Evolutionary conservation across 1,284 basidiomycete species (phyloP).

Genomic region (Austropuccinia psidii): DNA sequence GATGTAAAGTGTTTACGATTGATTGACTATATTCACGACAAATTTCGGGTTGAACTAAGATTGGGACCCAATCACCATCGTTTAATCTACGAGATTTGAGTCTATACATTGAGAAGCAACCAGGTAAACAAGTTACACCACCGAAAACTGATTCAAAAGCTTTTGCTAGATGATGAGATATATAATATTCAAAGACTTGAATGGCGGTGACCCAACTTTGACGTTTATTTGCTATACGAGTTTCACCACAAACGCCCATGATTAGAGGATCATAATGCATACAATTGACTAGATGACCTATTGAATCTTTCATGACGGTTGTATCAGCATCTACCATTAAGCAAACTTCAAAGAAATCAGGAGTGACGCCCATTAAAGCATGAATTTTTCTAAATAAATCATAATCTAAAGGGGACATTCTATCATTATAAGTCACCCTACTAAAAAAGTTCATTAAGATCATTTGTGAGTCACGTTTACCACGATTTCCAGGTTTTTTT

Average conservation of each 20-base stretch:
- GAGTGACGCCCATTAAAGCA: constrained; percentile 95
- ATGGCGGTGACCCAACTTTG: constrained; percentile 97
- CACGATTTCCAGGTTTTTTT: constrained; percentile 93
- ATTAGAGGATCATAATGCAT: constrained; percentile 98
- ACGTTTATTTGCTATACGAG: constrained; percentile 95
- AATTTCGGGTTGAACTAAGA: constrained; percentile 95
- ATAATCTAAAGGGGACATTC: constrained; percentile 94
- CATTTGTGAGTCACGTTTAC: constrained; percentile 97
- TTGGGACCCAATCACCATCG: constrained; percentile 94
- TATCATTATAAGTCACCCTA: constrained; percentile 96
- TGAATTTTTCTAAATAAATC: constrained; percentile 97
- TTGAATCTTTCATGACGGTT: constrained; percentile 76
- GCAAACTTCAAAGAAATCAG: constrained; percentile 95
- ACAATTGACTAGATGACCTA: constrained; percentile 81
- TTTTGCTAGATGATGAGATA: constrained; percentile 95
- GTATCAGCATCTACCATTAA: constrained; percentile 99
- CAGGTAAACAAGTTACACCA: constrained; percentile 96
- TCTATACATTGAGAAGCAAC: constrained; percentile 99
- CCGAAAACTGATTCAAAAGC: constrained; percentile 99
- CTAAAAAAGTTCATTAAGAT: constrained; percentile 99
- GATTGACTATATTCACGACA: constrained; percentile 94
- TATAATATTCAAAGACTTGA: constrained; percentile 84
- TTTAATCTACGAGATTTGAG: constrained; percentile 80
- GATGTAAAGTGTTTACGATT: constrained; percentile 86
- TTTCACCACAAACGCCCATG: constrained; percentile 99